Percentiles rank a stretch among this genome's conserved stretches.
Evolutionary conservation across 1,284 basidiomycete species (phyloP).

Genomic region (Xerocomus tenax): DNA sequence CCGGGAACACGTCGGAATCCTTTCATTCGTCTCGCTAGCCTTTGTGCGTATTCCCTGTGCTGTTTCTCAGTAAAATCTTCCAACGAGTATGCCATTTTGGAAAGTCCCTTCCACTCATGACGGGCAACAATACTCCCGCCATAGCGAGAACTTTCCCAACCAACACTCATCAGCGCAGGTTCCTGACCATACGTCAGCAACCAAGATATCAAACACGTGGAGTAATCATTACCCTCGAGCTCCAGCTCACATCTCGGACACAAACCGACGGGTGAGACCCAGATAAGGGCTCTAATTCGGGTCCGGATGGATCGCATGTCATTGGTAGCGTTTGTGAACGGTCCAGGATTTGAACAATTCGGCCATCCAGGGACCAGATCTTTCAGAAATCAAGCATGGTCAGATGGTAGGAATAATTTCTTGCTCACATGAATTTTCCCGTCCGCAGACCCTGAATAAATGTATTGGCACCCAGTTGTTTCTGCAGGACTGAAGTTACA

Average conservation of each 20-base stretch:
- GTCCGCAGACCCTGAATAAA: conserved; percentile 87
- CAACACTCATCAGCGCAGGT: conserved; percentile 85
- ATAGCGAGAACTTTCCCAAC: conserved; percentile 72
- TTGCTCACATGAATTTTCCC: conserved; percentile 69
- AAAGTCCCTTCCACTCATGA: conserved; percentile 90
- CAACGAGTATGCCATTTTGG: conserved; percentile 57
- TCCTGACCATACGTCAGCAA: conserved; percentile 41
- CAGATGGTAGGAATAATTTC: not conserved
- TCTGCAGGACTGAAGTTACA: conserved; percentile 91
- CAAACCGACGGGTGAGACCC: conserved; percentile 37
- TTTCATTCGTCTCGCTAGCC: conserved; percentile 9
- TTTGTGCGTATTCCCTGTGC: conserved; percentile 29
- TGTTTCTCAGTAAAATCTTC: conserved; percentile 70
- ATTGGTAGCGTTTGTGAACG: conserved; percentile 71
- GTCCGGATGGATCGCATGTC: conserved; percentile 54
- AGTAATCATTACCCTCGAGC: conserved; percentile 46
- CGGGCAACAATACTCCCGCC: conserved; percentile 77
- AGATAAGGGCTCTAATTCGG: conserved; percentile 35
- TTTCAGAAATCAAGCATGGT: conserved; percentile 29
- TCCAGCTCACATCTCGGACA: conserved; percentile 92
- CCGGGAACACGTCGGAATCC: conserved; percentile 24
- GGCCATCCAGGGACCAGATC: conserved; percentile 94
- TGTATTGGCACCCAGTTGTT: conserved; percentile 87
- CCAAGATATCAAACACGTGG: not conserved
- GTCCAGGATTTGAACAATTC: conserved; percentile 76